These are phyloP conservation scores for Rossbeevera mucosa DNA, from an alignment of 768 basidiomycete species.

Conservation along the genomic window DNA sequence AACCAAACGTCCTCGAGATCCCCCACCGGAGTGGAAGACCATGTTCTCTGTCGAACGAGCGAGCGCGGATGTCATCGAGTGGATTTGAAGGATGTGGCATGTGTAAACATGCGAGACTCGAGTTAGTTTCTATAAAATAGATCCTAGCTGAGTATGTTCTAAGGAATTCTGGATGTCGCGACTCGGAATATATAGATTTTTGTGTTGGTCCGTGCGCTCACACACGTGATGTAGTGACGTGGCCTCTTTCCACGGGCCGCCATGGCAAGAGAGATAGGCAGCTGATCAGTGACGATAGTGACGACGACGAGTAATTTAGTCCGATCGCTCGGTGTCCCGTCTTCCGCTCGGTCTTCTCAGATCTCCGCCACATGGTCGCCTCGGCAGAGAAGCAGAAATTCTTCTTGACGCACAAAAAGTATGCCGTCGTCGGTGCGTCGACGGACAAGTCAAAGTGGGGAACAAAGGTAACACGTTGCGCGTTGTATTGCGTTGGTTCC, in stretches of 20 bases:
- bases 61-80: conserved; percentile 64
- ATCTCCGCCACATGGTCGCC: conserved; percentile 20
- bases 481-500: not conserved
- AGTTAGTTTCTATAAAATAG: conserved; percentile 77
- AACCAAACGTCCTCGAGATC: conserved; percentile 67
- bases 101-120: conserved; percentile 77
- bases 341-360: not conserved
- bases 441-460: conserved; percentile 77
- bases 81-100: conserved; percentile 70
- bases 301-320: not conserved
- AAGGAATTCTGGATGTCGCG: conserved; percentile 28
- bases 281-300: too few species aligned
- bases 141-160: conserved; percentile 82
- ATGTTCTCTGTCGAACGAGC: conserved; percentile 69
- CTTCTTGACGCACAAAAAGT: conserved; percentile 61
- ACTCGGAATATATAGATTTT: conserved; percentile 32
- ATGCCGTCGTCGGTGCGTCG: conserved; percentile 80
- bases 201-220: conserved; percentile 32
- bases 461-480: conserved; percentile 59
- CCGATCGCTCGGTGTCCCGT: conserved; percentile 2
- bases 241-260: not conserved
- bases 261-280: not conserved
- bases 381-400: conserved; percentile 42
- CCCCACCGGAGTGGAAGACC: conserved; percentile 28
- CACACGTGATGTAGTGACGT: conserved; percentile 20